These are phyloP conservation scores for Paraphoma chrysanthemicola DNA, from an alignment of 2,329 filamentous ascomycete genomes.

Conservation along the genomic window DNA sequence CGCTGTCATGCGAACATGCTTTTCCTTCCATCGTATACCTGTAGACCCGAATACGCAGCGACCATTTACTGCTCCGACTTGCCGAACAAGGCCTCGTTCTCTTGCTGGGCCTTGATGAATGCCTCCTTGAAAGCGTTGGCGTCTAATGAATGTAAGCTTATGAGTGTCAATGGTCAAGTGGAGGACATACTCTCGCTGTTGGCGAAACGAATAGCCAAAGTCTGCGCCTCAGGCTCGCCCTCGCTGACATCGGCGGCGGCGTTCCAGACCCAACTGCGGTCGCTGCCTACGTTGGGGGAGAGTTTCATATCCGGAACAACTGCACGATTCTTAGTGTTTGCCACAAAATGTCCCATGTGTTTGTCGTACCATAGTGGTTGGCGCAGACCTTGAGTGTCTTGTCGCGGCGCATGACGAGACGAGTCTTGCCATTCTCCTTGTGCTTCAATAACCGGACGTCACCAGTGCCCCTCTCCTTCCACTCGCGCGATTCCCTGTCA, in stretches of 20 bases:
- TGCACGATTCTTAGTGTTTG: constrained; percentile 49
- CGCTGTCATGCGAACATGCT: constrained; percentile 36
- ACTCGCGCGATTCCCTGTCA: constrained; percentile 87
- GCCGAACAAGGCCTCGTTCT: constrained; percentile 86
- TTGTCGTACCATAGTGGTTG: constrained; percentile 91
- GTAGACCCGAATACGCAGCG: constrained; percentile 13
- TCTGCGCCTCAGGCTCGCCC: constrained; percentile 95
- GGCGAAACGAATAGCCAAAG: constrained; percentile 94
- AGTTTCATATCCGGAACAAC: constrained; percentile 99
- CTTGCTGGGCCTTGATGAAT: constrained; percentile 95
- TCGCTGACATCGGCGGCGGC: constrained; percentile 97
- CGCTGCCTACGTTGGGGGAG: constrained; percentile 94
- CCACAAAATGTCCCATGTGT: constrained; percentile 16
- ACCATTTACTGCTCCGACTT: constrained; percentile 55
- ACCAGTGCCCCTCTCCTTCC: constrained; percentile 98
- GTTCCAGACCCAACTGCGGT: constrained; percentile 99
- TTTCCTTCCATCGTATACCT: constrained; percentile 9
- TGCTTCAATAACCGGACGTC: constrained; percentile 97
- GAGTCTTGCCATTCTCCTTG: constrained; percentile 97
- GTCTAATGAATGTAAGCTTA: constrained; percentile 63
- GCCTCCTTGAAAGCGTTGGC: constrained; percentile 98
- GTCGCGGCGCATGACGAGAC: constrained; percentile 97
- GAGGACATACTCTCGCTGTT: constrained; percentile 84
- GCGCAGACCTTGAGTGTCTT: constrained; percentile 99
- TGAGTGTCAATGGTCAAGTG: constrained; percentile 37